Evolutionary conservation across 208 protist genomes (phyloP).

Genomic region (Leishmania turanica): DNA sequence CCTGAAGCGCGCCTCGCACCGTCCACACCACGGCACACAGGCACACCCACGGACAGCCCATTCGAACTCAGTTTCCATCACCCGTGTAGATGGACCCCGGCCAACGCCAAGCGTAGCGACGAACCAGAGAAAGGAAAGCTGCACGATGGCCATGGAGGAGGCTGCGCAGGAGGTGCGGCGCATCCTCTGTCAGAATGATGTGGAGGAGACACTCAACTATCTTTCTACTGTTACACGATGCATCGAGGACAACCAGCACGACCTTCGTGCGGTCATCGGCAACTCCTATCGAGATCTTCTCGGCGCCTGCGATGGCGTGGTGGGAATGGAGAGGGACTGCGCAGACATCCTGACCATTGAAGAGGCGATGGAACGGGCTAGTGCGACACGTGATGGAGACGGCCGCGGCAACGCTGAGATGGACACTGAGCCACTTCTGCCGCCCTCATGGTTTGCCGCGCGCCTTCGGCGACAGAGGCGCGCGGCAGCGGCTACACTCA

Average conservation of each 20-base stretch:
- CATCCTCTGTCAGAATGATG: slow-evolving; percentile 64
- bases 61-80: background rate
- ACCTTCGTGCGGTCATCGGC: slow-evolving; percentile 53
- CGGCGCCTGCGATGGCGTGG: slow-evolving; percentile 57
- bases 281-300: slow-evolving; percentile 62
- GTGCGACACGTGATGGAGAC: background rate
- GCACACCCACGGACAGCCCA: background rate
- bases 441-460: slow-evolving; percentile 4
- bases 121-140: background rate
- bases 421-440: slow-evolving; percentile 4
- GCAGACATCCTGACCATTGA: slow-evolving; percentile 42
- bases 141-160: slow-evolving; percentile 33
- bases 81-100: background rate
- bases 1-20: background rate
- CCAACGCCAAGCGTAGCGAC: background rate
- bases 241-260: slow-evolving; percentile 57
- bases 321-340: slow-evolving; percentile 54
- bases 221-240: slow-evolving; percentile 51
- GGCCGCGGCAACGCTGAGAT: background rate
- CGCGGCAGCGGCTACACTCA: background rate
- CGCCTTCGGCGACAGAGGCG: background rate
- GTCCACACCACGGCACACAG: too few species aligned
- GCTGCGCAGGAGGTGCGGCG: slow-evolving; percentile 63
- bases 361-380: slow-evolving; percentile 9
- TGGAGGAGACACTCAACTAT: slow-evolving; percentile 54